A percentile compares a stretch with the other conserved stretches of the same genome.
Evolutionary conservation across 2,329 filamentous ascomycete genomes (phyloP).

Genomic region (Tolypocladium album): DNA sequence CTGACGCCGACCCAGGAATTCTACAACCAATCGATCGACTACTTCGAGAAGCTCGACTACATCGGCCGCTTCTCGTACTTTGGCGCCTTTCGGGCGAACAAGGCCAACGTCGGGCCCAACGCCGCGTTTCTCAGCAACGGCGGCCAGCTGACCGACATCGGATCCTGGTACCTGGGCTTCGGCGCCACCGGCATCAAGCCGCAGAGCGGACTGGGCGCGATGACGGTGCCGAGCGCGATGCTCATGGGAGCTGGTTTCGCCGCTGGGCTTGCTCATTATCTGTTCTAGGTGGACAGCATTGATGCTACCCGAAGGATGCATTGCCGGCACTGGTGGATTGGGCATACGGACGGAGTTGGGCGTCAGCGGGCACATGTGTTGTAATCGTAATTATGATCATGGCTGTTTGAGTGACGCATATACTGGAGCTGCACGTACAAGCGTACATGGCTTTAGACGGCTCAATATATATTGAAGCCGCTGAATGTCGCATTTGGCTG

Average conservation of each 20-base stretch:
- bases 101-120: slow-evolving; percentile 66
- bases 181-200: slow-evolving; percentile 33
- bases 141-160: slow-evolving; percentile 64
- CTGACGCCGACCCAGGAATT: slow-evolving; percentile 50
- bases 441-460: background rate
- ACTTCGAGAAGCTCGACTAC: slow-evolving; percentile 47
- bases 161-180: slow-evolving; percentile 63
- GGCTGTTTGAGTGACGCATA: background rate
- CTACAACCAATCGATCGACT: slow-evolving; percentile 55
- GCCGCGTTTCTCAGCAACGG: slow-evolving; percentile 57
- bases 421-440: background rate
- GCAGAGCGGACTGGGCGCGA: slow-evolving; percentile 8
- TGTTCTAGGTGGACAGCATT: slow-evolving; percentile 2
- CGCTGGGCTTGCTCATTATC: background rate
- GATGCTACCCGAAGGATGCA: background rate
- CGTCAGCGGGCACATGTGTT: background rate
- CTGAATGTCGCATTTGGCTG: background rate
- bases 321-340: background rate
- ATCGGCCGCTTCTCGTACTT: slow-evolving; percentile 66
- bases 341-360: background rate
- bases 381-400: background rate
- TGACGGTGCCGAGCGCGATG: background rate
- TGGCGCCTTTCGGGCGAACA: slow-evolving; percentile 58
- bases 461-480: background rate
- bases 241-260: slow-evolving; percentile 1